These are phyloP conservation scores for Neurospora sp. DNA, from an alignment of 495 filamentous ascomycete species.

Conservation along the genomic window DNA sequence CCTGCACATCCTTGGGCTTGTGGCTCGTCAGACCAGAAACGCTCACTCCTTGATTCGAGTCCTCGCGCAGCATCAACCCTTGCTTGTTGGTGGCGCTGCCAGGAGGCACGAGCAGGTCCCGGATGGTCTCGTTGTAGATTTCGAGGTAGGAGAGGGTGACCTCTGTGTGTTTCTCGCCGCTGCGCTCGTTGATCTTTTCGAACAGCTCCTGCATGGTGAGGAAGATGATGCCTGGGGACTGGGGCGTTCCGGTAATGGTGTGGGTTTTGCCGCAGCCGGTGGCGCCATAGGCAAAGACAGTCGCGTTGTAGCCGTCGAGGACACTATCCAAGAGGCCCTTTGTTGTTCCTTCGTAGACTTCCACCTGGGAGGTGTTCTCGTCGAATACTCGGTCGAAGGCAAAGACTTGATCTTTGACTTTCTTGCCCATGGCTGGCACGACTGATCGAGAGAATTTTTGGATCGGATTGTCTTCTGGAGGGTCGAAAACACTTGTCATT, in stretches of 20 bases:
- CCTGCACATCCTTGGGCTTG: conserved; percentile 69
- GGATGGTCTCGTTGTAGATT: conserved; percentile 99
- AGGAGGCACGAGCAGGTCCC: conserved; percentile 80
- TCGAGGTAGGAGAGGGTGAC: conserved; percentile 92
- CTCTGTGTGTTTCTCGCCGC: conserved; percentile 78
- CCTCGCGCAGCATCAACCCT: conserved; percentile 88
- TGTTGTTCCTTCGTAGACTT: conserved; percentile 94
- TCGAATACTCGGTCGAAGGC: conserved; percentile 96
- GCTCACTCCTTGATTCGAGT: conserved; percentile 85
- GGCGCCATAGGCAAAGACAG: conserved; percentile 95
- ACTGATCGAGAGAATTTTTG: conserved; percentile 79
- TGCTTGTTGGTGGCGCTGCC: conserved; percentile 54
- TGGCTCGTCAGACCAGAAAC: conserved; percentile 89
- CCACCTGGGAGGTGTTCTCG: conserved; percentile 83
- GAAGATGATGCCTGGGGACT: conserved; percentile 96
- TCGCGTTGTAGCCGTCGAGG: conserved; percentile 96
- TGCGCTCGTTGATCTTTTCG: conserved; percentile 80
- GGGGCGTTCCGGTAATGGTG: conserved; percentile 78
- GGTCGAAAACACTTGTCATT: conserved; percentile 75
- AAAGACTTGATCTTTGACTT: conserved; percentile 96
- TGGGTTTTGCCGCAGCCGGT: conserved; percentile 96
- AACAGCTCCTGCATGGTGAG: conserved; percentile 98
- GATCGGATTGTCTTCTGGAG: conserved; percentile 93
- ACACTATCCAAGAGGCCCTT: conserved; percentile 84
- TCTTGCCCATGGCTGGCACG: conserved; percentile 67